phyloP scores from a whole-genome alignment of 495 filamentous ascomycete genomes.

The Aspergillus indologenus region DNA sequence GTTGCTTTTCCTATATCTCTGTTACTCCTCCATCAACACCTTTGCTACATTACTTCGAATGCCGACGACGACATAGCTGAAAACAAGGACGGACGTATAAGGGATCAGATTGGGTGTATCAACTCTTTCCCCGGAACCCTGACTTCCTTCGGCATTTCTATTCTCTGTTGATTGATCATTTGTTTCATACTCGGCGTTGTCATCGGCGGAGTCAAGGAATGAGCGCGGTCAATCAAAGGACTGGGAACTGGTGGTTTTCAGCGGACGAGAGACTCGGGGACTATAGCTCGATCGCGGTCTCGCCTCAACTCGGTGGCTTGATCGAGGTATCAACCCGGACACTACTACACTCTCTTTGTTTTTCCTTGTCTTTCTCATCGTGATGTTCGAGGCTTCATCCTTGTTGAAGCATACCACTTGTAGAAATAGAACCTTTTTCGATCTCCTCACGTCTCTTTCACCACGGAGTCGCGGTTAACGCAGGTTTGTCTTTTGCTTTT shows the following conservation, averaged over 20 bases:
- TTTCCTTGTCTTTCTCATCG: constrained; percentile 12
- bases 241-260: constrained; percentile 25
- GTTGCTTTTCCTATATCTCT: constrained; percentile 18
- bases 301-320: not conserved
- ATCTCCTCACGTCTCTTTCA: constrained; percentile 4
- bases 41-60: not conserved
- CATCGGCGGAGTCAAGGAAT: constrained; percentile 21
- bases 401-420: constrained; percentile 29
- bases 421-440: constrained; percentile 44
- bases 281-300: constrained; percentile 8
- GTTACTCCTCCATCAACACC: constrained; percentile 11
- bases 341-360: constrained; percentile 6
- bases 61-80: constrained; percentile 6
- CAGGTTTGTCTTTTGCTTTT: constrained; percentile 24
- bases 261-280: constrained; percentile 16
- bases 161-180: constrained; percentile 18
- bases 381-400: constrained; percentile 19
- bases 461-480: constrained; percentile 20
- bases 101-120: constrained; percentile 6
- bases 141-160: not conserved
- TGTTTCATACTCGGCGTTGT: constrained; percentile 24
- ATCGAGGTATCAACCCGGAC: not conserved
- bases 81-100: not conserved
- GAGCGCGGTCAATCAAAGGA: constrained; percentile 20
- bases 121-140: not conserved